A percentile compares a stretch with the other conserved stretches of the same genome.
phyloP scores from a whole-genome alignment of 2,329 filamentous ascomycete species.

The Daldinia sp. region DNA sequence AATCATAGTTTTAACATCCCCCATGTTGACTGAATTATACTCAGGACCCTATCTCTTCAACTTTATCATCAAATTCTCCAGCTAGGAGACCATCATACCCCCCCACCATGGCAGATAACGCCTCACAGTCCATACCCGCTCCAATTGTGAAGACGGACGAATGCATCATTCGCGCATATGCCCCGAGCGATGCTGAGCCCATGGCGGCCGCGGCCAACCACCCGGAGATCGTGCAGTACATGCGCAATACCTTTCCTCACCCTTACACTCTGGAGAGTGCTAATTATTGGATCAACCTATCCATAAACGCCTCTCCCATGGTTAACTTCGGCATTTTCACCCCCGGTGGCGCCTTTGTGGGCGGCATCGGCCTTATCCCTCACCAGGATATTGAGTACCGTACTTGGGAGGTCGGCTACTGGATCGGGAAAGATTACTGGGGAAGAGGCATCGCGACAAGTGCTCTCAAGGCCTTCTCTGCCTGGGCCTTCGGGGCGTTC shows the following conservation, averaged over 20 bases:
- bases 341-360: constrained; percentile 53
- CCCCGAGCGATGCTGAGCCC: constrained; percentile 54
- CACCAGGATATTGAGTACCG: constrained; percentile 56
- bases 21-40: neutral
- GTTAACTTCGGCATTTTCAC: constrained; percentile 55
- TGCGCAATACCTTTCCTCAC: constrained; percentile 60
- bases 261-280: constrained; percentile 60
- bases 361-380: constrained; percentile 57
- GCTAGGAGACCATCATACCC: neutral
- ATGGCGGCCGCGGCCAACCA: constrained; percentile 56
- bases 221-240: constrained; percentile 52
- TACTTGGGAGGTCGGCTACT: constrained; percentile 65
- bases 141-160: constrained; percentile 50
- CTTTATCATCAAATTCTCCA: neutral
- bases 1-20: neutral
- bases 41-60: too few relatives aligned
- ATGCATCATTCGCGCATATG: constrained; percentile 57
- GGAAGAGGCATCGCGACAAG: constrained; percentile 60
- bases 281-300: constrained; percentile 53
- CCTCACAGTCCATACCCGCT: constrained; percentile 19
- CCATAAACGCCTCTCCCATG: constrained; percentile 40
- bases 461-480: constrained; percentile 54
- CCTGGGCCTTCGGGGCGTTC: constrained; percentile 60
- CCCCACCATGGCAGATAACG: constrained; percentile 24
- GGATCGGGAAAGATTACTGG: constrained; percentile 58